Conservation (phyloP, 139 green algal species). For the Micractinium conductrix region DNA sequence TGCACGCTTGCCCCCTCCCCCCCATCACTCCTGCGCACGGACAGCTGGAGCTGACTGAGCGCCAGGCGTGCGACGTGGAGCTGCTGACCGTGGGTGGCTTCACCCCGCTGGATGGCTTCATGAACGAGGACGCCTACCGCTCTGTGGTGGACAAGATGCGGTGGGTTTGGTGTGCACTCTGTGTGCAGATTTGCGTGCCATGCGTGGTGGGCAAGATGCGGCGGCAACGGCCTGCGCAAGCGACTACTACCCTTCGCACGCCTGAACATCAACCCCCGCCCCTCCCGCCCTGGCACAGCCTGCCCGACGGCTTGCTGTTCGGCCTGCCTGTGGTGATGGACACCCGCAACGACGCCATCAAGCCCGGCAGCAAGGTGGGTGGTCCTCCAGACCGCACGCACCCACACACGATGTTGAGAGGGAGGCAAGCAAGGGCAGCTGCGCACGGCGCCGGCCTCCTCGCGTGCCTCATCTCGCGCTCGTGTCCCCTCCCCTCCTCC, state of each 20-base stretch:
- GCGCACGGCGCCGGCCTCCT: too few relatives aligned
- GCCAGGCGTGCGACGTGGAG: constrained; percentile 95
- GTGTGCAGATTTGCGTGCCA: not conserved
- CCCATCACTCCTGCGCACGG: too few relatives aligned
- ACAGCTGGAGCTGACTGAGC: constrained; percentile 76
- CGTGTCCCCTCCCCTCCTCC: too few relatives aligned
- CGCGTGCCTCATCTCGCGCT: too few relatives aligned
- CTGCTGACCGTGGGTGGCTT: constrained; percentile 78
- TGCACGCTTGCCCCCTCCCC: too few relatives aligned
- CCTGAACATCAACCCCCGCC: not conserved
- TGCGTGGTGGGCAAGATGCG: not conserved
- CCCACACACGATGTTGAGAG: too few relatives aligned
- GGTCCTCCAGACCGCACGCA: too few relatives aligned
- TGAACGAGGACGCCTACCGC: constrained; percentile 85
- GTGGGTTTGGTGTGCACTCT: not conserved
- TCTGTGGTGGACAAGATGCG: constrained; percentile 81
- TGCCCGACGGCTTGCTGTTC: constrained; percentile 77
- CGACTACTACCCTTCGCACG: not conserved
- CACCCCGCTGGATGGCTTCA: constrained; percentile 84
- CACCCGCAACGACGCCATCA: constrained; percentile 76
- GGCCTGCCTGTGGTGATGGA: constrained; percentile 93
- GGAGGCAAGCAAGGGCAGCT: too few relatives aligned
- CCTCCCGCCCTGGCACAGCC: constrained; percentile 17
- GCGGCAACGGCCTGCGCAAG: not conserved
- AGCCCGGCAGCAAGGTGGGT: constrained; percentile 75